These are phyloP conservation scores for Macrolepiota fuliginosa DNA, from an alignment of 768 basidiomycete species.

Conservation along the genomic window DNA sequence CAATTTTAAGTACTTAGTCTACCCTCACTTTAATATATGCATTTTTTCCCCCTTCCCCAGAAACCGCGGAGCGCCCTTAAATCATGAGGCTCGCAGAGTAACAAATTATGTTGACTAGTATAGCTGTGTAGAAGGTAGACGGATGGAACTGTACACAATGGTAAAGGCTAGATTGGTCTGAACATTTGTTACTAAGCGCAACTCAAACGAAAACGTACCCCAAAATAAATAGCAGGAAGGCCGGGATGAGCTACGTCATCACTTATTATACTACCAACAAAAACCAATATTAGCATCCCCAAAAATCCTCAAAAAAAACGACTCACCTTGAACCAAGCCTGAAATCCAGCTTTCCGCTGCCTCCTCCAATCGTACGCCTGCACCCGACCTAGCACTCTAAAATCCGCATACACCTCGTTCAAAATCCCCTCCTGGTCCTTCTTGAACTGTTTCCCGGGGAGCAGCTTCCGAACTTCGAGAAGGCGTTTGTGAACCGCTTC, in stretches of 20 bases:
- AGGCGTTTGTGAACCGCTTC: conserved; percentile 26
- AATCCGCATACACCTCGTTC: conserved; percentile 10
- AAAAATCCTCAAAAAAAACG: background rate
- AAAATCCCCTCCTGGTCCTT: conserved; percentile 11
- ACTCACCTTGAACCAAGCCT: background rate
- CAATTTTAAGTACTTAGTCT: background rate
- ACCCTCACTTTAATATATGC: background rate
- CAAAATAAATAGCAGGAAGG: background rate
- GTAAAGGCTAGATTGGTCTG: too few species aligned
- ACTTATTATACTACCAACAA: background rate
- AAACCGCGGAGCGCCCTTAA: background rate
- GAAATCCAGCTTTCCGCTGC: background rate
- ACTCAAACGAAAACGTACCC: background rate
- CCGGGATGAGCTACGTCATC: background rate
- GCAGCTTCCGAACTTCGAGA: conserved; percentile 20
- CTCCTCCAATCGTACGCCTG: conserved; percentile 5
- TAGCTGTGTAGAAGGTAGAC: too few species aligned
- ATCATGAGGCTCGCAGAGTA: too few species aligned
- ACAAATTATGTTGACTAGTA: too few species aligned
- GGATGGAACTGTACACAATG: too few species aligned
- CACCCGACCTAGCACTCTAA: background rate
- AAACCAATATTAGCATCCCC: background rate
- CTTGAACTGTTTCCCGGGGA: conserved; percentile 18
- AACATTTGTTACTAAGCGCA: too few species aligned
- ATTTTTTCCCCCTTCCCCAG: background rate